These are phyloP conservation scores for Calocybe indica DNA, from an alignment of 768 basidiomycete genomes.

Conservation along the genomic window DNA sequence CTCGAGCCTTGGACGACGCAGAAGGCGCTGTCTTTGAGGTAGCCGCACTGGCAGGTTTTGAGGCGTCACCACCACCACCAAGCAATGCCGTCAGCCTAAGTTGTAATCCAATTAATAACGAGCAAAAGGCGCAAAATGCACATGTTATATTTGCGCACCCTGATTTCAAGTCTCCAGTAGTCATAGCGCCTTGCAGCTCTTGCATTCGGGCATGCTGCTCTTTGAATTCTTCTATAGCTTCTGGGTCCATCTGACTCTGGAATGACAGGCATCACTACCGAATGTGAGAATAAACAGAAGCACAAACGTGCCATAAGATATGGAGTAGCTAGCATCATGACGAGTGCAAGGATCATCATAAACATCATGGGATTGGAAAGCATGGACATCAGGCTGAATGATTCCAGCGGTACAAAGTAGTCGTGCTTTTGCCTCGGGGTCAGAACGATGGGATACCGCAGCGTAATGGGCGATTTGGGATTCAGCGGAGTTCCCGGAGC, in stretches of 20 bases:
- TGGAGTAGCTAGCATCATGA: constrained; percentile 67
- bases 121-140: not conserved
- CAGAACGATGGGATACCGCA: constrained; percentile 59
- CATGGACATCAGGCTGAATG: constrained; percentile 73
- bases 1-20: constrained; percentile 12
- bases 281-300: not conserved
- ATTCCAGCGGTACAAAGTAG: constrained; percentile 66
- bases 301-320: constrained; percentile 59
- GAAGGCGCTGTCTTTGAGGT: not conserved
- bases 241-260: constrained; percentile 76
- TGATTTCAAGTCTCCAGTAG: constrained; percentile 52
- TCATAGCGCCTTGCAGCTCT: constrained; percentile 49
- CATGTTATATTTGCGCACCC: constrained; percentile 30
- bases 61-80: constrained; percentile 14
- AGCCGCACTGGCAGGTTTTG: constrained; percentile 9
- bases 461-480: constrained; percentile 44
- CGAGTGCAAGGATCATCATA: constrained; percentile 62
- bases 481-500: constrained; percentile 63
- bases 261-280: constrained; percentile 6
- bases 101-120: not conserved
- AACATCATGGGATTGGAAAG: constrained; percentile 83
- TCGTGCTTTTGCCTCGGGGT: constrained; percentile 46
- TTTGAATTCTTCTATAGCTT: constrained; percentile 58
- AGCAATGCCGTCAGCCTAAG: constrained; percentile 39
- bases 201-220: constrained; percentile 52